Evolutionary conservation across 345 rosid species (phyloP), one percentile per base, ranked within the genome.

Genomic region (Trapa incisa): DNA sequence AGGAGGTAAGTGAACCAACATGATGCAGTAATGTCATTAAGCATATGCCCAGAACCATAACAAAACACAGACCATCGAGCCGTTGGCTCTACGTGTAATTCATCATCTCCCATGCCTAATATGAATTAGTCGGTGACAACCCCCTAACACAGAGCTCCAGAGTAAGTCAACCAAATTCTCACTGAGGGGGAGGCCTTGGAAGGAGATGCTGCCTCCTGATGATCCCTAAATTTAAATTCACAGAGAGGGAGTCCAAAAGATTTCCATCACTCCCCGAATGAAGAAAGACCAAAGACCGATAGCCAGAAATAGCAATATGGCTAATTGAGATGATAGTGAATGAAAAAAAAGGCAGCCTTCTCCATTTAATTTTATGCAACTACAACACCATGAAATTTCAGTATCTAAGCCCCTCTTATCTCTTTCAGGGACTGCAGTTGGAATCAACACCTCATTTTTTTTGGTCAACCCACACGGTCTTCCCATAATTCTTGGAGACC

Each of bases 1-100:
- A 93, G 81, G 67, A 93, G 94, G 74, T 93, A 93, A 65, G 97
- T 93, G 78, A 93, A 93, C 98, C 98, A 93, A 75, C 97, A 90
- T 37, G 98, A 83, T 76, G 98, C 83, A 71, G 98, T 88, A 73
- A 93, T 88, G 83, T 93, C 97, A 75, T 93, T 93, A 37, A 93
- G 96, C 97, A 93, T 88, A 71, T 93, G 98, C 1, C 98, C 97
- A 15, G 85, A 82, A 42, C 97, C 98, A 81, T 90, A 93, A 70
- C 37, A 93, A 66, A 88, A 81, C 36, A 93, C 87, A 42, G 94
- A 76, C 80, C 71, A 74, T 79, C 98, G 88, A 72, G 87, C 90
- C 67, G 87, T 76, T 37, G 91, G 92, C 65, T 81, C 74, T 2
- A 76, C 64, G 57, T 61, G 75, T 13, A 85, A 79, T 72, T 81